phyloP scores from a whole-genome alignment of 2,329 filamentous ascomycete species.

The Fusarium compactum region DNA sequence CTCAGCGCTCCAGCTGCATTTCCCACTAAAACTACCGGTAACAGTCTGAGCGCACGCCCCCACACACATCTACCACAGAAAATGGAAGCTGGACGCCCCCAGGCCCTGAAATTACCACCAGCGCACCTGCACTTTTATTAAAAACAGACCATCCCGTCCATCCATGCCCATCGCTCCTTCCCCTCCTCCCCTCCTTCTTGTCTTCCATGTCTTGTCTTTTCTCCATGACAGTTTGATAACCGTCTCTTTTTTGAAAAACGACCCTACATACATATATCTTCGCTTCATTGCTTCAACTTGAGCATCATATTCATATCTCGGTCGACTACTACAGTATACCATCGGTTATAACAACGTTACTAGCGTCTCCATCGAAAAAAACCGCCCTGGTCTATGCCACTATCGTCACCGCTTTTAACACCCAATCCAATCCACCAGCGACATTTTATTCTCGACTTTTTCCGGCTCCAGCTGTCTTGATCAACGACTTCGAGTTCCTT shows the following conservation, averaged over 20 bases:
- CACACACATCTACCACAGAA: slow-evolving; percentile 22
- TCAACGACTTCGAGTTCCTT: slow-evolving; percentile 25
- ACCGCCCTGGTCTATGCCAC: slow-evolving; percentile 45
- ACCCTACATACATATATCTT: slow-evolving; percentile 24
- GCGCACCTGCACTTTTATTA: slow-evolving; percentile 45
- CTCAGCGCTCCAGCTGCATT: slow-evolving; percentile 14
- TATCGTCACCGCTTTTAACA: slow-evolving; percentile 44
- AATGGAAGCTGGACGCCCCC: slow-evolving; percentile 30
- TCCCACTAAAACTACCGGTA: slow-evolving; percentile 29
- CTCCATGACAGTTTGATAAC: slow-evolving; percentile 43
- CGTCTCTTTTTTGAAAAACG: slow-evolving; percentile 29
- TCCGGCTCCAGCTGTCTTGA: slow-evolving; percentile 23
- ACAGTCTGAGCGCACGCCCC: slow-evolving; percentile 26
- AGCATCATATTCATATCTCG: slow-evolving; percentile 21
- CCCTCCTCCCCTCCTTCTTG: slow-evolving; percentile 48
- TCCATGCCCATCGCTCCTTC: slow-evolving; percentile 42
- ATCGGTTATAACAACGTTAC: slow-evolving; percentile 22
- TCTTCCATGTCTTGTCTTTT: slow-evolving; percentile 35
- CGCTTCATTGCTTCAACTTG: slow-evolving; percentile 29
- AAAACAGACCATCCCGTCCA: slow-evolving; percentile 49
- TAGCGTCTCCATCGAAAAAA: slow-evolving; percentile 35
- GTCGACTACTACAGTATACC: slow-evolving; percentile 12
- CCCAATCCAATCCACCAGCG: slow-evolving; percentile 35
- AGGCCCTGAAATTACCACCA: slow-evolving; percentile 38
- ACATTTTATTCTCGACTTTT: slow-evolving; percentile 33